Percentiles rank a stretch among this genome's conserved stretches.
phyloP scores from a whole-genome alignment of 2,329 filamentous ascomycete species.

The Teratosphaeria zuluensis region DNA sequence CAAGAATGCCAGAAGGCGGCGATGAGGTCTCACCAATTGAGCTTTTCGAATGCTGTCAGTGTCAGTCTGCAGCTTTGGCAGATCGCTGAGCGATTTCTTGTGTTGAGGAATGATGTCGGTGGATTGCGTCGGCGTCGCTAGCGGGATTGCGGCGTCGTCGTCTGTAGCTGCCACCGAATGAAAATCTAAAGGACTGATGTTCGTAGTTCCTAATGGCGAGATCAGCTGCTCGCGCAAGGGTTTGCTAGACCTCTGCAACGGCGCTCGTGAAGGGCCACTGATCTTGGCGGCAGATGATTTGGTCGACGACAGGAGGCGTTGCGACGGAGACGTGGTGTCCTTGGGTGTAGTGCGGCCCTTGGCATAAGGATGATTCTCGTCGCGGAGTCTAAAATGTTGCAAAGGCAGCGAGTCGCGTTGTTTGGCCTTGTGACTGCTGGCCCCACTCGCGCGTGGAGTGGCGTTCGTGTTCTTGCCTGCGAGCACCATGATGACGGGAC shows the following conservation, averaged over 20 bases:
- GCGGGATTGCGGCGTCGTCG: neutral
- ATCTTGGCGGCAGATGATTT: constrained; percentile 18
- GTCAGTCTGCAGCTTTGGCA: neutral
- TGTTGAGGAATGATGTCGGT: neutral
- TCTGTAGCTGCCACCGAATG: neutral
- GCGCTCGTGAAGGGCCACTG: constrained; percentile 5
- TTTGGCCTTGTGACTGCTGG: neutral
- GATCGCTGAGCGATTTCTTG: neutral
- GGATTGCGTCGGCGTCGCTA: neutral
- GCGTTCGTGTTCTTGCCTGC: neutral
- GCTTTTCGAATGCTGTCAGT: neutral
- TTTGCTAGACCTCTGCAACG: neutral
- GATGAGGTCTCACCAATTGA: neutral
- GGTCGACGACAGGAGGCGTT: constrained; percentile 16
- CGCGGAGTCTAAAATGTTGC: neutral
- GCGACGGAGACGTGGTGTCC: constrained; percentile 3
- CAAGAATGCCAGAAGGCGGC: neutral
- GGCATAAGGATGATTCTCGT: constrained; percentile 9
- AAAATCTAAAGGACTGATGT: neutral
- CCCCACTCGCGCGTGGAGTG: neutral
- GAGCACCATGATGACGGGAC: neutral
- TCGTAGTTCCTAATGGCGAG: neutral
- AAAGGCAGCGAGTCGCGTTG: neutral
- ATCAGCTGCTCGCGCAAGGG: neutral
- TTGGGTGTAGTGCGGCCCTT: neutral